Evolutionary conservation across 768 basidiomycete species (phyloP).

Genomic region (Hypholoma fasciculare): DNA sequence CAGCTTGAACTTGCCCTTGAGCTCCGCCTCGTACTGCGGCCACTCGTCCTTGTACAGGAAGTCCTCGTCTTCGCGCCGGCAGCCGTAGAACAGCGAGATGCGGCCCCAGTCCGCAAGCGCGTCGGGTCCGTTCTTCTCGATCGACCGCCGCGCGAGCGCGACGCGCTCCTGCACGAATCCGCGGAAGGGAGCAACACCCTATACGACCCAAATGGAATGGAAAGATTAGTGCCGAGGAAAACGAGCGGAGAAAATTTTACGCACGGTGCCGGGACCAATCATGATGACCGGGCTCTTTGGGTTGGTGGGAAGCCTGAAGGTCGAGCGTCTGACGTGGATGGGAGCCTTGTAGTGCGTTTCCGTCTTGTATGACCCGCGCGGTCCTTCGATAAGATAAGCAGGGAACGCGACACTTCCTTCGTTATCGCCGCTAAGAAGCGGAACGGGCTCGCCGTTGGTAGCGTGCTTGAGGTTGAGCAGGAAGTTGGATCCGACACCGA

Average conservation of each 20-base stretch:
- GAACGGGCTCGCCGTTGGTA: constrained; percentile 54
- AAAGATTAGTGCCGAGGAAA: not conserved
- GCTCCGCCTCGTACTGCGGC: constrained; percentile 82
- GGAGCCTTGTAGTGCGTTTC: constrained; percentile 81
- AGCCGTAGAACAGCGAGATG: constrained; percentile 95
- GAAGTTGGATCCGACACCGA: constrained; percentile 95
- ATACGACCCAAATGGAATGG: constrained; percentile 6
- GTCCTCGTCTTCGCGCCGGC: constrained; percentile 85
- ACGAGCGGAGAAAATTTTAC: constrained; percentile 27
- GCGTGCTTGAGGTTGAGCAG: constrained; percentile 89
- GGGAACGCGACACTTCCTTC: constrained; percentile 52
- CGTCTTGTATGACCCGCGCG: constrained; percentile 78
- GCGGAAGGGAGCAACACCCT: constrained; percentile 99
- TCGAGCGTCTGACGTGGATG: constrained; percentile 92
- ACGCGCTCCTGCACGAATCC: constrained; percentile 98
- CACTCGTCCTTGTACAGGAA: constrained; percentile 96
- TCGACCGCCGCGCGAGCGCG: constrained; percentile 89
- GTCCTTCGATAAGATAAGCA: constrained; percentile 85
- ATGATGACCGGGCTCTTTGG: constrained; percentile 99
- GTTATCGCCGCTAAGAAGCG: constrained; percentile 36
- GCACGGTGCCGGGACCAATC: constrained; percentile 97
- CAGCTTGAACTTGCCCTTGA: constrained; percentile 90
- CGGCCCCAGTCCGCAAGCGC: constrained; percentile 95
- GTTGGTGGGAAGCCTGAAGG: constrained; percentile 95
- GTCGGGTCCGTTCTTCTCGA: constrained; percentile 94